Evolutionary conservation across 1,284 basidiomycete species (phyloP).

Genomic region (Gomphus sp.): DNA sequence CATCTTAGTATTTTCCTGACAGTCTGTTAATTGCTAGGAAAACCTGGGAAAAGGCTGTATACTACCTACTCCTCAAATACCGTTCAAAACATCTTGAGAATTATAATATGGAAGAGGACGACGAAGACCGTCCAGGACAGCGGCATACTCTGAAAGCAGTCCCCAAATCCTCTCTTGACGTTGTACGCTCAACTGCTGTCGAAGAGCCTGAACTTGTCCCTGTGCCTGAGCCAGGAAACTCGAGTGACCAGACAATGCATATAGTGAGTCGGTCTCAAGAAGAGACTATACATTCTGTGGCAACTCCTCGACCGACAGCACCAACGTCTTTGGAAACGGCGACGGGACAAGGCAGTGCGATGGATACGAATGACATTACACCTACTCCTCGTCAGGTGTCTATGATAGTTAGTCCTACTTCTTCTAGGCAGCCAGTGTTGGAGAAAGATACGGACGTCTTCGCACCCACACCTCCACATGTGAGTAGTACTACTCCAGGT

Average conservation of each 20-base stretch:
- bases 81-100: conserved; percentile 60
- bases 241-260: background rate
- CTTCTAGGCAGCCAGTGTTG: background rate
- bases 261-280: background rate
- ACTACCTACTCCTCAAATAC: conserved; percentile 78
- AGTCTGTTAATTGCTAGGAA: conserved; percentile 31
- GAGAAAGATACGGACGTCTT: background rate
- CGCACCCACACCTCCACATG: background rate
- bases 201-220: background rate
- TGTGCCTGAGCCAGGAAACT: too few species aligned
- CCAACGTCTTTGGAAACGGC: conserved; percentile 50
- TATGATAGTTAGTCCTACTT: background rate
- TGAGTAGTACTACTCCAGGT: background rate
- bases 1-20: background rate
- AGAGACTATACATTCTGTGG: conserved; percentile 10
- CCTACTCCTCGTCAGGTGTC: background rate
- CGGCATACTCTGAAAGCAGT: background rate
- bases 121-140: conserved; percentile 28
- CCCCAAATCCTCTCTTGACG: background rate
- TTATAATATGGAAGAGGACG: conserved; percentile 45
- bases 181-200: too few species aligned
- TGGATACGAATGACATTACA: background rate
- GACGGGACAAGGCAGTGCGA: background rate
- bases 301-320: conserved; percentile 46
- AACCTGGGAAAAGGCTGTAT: conserved; percentile 92